Evolutionary conservation across 768 basidiomycete species (phyloP).

Genomic region (Cyathus striatus): DNA sequence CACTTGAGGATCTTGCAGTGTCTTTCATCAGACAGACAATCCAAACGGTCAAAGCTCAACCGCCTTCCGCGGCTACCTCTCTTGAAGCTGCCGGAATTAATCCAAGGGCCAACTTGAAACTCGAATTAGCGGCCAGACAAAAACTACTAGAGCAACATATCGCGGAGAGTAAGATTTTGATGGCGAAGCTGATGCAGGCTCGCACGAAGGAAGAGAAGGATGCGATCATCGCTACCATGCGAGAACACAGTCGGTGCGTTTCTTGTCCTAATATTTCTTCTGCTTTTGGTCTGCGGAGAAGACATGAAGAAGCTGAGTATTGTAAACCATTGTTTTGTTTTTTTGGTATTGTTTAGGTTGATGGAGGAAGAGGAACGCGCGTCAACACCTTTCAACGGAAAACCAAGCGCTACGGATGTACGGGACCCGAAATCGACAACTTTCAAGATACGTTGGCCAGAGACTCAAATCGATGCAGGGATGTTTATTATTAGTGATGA

Average conservation of each 20-base stretch:
- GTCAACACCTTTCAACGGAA: neutral
- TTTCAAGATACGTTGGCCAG: slow-evolving; percentile 39
- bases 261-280: slow-evolving; percentile 9
- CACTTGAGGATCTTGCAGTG: slow-evolving; percentile 50
- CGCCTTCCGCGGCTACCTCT: slow-evolving; percentile 4
- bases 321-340: slow-evolving; percentile 11
- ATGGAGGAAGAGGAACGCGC: slow-evolving; percentile 26
- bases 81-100: neutral
- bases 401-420: neutral
- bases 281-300: slow-evolving; percentile 5
- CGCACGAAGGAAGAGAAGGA: slow-evolving; percentile 49
- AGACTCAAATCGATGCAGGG: slow-evolving; percentile 30
- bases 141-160: slow-evolving; percentile 46
- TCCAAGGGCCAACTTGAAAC: slow-evolving; percentile 7
- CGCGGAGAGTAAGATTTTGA: slow-evolving; percentile 45
- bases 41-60: slow-evolving; percentile 31
- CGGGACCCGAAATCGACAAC: neutral
- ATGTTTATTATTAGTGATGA: slow-evolving; percentile 44
- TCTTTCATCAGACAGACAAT: slow-evolving; percentile 58
- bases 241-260: slow-evolving; percentile 52
- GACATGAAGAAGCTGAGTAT: slow-evolving; percentile 13
- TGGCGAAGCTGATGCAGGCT: slow-evolving; percentile 39
- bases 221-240: slow-evolving; percentile 35
- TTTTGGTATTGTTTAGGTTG: slow-evolving; percentile 19
- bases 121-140: slow-evolving; percentile 42